These are phyloP conservation scores for Pelargonium nanum DNA, from an alignment of 345 rosid species.

Conservation along the genomic window DNA sequence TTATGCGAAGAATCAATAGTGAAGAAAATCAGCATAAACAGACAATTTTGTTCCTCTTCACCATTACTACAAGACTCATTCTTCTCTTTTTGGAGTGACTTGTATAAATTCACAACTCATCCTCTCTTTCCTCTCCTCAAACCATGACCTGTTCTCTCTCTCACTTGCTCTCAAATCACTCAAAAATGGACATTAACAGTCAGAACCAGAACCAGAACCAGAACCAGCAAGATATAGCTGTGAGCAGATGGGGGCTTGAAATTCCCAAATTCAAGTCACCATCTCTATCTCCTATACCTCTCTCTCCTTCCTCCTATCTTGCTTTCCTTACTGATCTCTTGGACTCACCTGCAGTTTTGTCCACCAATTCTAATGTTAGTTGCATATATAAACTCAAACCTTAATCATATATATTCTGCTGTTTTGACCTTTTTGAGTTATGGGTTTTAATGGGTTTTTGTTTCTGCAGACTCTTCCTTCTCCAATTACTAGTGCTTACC, in stretches of 20 bases:
- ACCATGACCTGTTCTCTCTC: slow-evolving; percentile 39
- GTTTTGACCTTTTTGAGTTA: not conserved
- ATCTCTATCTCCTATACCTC: slow-evolving; percentile 50
- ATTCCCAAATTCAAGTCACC: slow-evolving; percentile 57
- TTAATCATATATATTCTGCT: not conserved
- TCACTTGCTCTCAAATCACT: slow-evolving; percentile 25
- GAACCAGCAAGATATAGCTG: not conserved
- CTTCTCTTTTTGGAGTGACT: not conserved
- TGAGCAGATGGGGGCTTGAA: slow-evolving; percentile 14
- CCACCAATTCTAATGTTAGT: slow-evolving; percentile 55
- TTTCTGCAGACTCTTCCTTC: slow-evolving; percentile 61
- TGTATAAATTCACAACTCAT: slow-evolving; percentile 26
- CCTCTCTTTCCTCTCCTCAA: slow-evolving; percentile 14
- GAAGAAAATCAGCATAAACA: not conserved
- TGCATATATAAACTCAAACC: not conserved
- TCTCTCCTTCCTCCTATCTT: slow-evolving; percentile 57
- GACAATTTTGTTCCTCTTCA: not conserved
- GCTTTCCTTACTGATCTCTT: slow-evolving; percentile 40
- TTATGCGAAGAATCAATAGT: slow-evolving; percentile 49
- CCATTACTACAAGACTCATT: not conserved
- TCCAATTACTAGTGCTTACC: slow-evolving; percentile 65
- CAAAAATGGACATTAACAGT: slow-evolving; percentile 14
- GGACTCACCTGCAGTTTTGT: slow-evolving; percentile 57
- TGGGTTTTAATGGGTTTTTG: not conserved
- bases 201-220: slow-evolving; percentile 8